Base-by-base conservation (phyloP, 371 early-diverging fungal genomes). In the Mortierella sp. region DNA sequence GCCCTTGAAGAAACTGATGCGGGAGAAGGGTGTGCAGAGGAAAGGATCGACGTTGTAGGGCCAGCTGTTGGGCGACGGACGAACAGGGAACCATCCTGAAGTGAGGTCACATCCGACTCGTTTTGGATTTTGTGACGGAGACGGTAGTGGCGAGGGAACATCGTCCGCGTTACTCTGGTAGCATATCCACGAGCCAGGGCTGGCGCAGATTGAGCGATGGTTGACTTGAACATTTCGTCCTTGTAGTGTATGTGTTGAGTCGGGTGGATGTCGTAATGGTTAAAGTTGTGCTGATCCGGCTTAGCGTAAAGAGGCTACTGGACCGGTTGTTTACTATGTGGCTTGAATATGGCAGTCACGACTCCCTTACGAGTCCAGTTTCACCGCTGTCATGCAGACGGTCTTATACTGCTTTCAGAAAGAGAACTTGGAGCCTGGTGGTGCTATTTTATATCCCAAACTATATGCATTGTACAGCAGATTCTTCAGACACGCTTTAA, bases 121-220 rank as follows among this genome's bases (percentile, higher is more conserved):
- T 32, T 56, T 27, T 59, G 46, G 49, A 68, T 28, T 39, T 75
- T 75, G 57, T 53, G 60, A 34, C 75, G 75, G 43, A 68, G 75
- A 23, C 75, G 68, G 60, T 75, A 68, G 32, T 68, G 68, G 34
- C 75, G 75, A 31, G 75, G 75, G 60, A 75, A 75, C 60, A 75
- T 27, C 34, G 75, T 68, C 52, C 75, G 75, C 24, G 75, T 75
- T 34, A 75, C 31, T 2, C 43, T 58, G 75, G 75, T 75, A 30
- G 55, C 75, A 21, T 68, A 68, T 30, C 64, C 59, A 34, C 75
- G 75, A 34, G 69, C 60, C 46, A 63, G 54, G 55, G 64, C 60
- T 47, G 66, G 67, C 46, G 49, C 42, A 12, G 54, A 49, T 60
- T 56, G 63, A 7, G 56, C 17, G 60, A 56, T 21, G 17, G 73